These are phyloP conservation scores for Gamsiella multidivaricata DNA, from an alignment of 192 early-diverging fungal genomes.

Conservation along the genomic window DNA sequence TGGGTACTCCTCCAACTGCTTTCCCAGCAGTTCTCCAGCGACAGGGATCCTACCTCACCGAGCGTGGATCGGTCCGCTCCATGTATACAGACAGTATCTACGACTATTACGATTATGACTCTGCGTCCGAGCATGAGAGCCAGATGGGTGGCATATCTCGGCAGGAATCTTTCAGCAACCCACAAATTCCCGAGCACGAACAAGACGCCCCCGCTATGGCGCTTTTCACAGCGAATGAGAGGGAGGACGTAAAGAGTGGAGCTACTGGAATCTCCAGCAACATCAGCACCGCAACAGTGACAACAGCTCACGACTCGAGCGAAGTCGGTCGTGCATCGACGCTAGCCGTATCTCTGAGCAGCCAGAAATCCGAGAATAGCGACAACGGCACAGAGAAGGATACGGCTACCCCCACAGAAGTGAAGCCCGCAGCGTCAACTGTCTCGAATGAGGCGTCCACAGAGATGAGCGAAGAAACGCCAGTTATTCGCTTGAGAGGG, in stretches of 20 bases:
- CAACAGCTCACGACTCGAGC: not conserved
- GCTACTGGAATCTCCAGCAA: not conserved
- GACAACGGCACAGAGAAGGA: not conserved
- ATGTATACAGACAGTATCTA: conserved; percentile 52
- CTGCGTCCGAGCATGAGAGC: conserved; percentile 33
- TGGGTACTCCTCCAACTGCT: not conserved
- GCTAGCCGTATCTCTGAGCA: not conserved
- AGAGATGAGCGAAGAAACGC: not conserved
- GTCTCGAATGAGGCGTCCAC: no score
- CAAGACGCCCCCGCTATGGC: not conserved
- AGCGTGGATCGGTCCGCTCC: conserved; percentile 39
- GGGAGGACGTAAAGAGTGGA: no score
- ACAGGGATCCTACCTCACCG: conserved; percentile 34
- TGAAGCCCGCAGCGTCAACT: no score
- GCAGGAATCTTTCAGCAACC: conserved; percentile 16
- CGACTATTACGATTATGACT: conserved; percentile 53
- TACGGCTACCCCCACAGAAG: no score
- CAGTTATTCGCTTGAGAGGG: conserved; percentile 8
- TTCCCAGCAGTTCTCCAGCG: conserved; percentile 34
- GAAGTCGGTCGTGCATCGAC: conserved; percentile 1
- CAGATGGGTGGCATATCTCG: conserved; percentile 6
- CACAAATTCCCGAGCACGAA: not conserved
- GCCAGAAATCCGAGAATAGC: no score
- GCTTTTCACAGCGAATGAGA: not conserved
- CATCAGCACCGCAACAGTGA: not conserved